Conservation (phyloP, 768 basidiomycete genomes). For the Lactarius indigo region DNA sequence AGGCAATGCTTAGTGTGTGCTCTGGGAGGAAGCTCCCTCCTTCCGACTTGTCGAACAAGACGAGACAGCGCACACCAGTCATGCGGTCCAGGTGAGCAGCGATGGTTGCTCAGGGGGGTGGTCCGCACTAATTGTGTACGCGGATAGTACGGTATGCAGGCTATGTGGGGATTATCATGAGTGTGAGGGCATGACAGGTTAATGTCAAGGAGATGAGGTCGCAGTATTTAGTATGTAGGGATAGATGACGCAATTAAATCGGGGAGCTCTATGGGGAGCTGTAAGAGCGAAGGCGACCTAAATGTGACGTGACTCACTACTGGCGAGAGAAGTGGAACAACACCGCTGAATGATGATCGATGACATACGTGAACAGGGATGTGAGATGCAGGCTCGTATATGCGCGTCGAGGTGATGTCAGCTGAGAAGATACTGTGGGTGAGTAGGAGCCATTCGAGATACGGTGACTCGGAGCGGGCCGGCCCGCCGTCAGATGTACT, state of each 20-base stretch:
- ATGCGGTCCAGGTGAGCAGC: slow-evolving; percentile 4
- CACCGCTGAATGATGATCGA: background rate
- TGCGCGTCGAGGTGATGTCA: too few species aligned
- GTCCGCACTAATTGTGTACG: background rate
- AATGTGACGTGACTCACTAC: too few species aligned
- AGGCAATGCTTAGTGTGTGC: background rate
- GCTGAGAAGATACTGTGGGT: too few species aligned
- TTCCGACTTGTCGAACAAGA: slow-evolving; percentile 5
- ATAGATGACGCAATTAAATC: slow-evolving; percentile 11
- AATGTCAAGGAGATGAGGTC: slow-evolving; percentile 13
- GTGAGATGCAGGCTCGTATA: background rate
- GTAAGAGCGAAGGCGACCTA: background rate
- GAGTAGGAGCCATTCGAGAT: too few species aligned
- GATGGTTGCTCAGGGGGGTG: slow-evolving; percentile 11
- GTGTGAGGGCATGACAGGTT: slow-evolving; percentile 1
- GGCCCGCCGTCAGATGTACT: too few species aligned
- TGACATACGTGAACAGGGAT: background rate
- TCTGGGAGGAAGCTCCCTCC: background rate
- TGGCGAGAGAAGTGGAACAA: background rate
- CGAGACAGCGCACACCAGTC: slow-evolving; percentile 5
- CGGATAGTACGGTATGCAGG: slow-evolving; percentile 16
- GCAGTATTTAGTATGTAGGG: slow-evolving; percentile 2
- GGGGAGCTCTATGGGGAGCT: slow-evolving; percentile 15
- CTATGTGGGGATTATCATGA: slow-evolving; percentile 13
- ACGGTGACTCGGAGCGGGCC: too few species aligned